phyloP scores from a whole-genome alignment of 1,284 basidiomycete species.

The Grifola frondosa region DNA sequence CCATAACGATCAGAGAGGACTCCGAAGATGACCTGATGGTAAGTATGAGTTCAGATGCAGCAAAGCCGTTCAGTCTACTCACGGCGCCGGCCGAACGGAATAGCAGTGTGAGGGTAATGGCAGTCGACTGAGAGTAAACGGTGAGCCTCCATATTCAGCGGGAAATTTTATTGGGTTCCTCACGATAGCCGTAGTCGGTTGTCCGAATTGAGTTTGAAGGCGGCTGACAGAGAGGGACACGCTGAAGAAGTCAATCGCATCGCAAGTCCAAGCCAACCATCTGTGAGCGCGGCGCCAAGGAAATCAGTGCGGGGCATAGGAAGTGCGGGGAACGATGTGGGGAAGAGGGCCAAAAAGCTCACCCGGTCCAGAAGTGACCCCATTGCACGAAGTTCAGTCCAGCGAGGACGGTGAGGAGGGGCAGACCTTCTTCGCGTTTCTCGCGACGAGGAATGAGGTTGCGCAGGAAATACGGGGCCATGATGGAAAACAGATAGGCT shows the following conservation, averaged over 20 bases:
- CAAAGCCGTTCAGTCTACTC: too few species aligned
- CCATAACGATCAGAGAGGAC: constrained; percentile 84
- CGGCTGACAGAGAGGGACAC: constrained; percentile 71
- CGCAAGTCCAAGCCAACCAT: constrained; percentile 80
- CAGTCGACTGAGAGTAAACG: constrained; percentile 53
- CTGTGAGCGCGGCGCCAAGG: constrained; percentile 33
- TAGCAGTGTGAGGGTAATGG: constrained; percentile 91
- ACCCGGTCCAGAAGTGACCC: constrained; percentile 48
- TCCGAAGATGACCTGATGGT: constrained; percentile 78
- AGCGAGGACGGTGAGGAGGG: constrained; percentile 38
- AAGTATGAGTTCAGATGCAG: too few species aligned
- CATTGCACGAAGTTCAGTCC: constrained; percentile 46
- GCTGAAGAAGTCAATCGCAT: constrained; percentile 82
- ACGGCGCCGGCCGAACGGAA: constrained; percentile 87
- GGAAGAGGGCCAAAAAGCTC: constrained; percentile 13
- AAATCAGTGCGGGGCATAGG: not conserved
- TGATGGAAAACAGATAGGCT: too few species aligned
- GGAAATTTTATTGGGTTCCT: constrained; percentile 22
- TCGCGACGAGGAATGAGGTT: constrained; percentile 42
- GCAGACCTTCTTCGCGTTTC: constrained; percentile 28
- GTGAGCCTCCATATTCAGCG: not conserved
- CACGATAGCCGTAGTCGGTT: constrained; percentile 51
- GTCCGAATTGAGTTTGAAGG: constrained; percentile 55
- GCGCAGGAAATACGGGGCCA: constrained; percentile 33
- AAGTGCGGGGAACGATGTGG: constrained; percentile 6